A percentile compares a stretch with the other conserved stretches of the same genome.
phyloP scores from a whole-genome alignment of 441 rosid species.

The Eruca vesicaria region DNA sequence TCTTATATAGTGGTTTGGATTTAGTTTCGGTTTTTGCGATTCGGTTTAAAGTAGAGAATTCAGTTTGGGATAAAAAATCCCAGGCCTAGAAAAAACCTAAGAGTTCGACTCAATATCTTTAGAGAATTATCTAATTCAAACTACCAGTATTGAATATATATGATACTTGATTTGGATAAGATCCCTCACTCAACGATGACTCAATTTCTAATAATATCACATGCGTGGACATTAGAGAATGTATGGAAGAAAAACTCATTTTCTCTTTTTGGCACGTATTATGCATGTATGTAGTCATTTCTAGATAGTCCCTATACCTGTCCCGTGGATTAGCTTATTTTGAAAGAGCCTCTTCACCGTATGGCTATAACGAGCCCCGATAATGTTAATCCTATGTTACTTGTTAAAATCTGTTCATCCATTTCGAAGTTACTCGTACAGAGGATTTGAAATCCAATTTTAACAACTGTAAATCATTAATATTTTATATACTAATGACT shows the following conservation, averaged over 20 bases:
- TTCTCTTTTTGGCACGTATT: neutral
- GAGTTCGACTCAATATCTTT: neutral
- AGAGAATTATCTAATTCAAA: neutral
- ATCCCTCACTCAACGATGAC: neutral
- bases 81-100: too few species aligned
- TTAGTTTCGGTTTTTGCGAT: too few species aligned
- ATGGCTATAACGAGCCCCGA: neutral
- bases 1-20: too few species aligned
- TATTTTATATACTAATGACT: too few species aligned
- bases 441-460: neutral
- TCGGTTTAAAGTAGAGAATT: too few species aligned
- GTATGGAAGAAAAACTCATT: neutral
- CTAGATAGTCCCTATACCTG: neutral
- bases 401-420: neutral
- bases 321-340: neutral
- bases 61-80: too few species aligned
- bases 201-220: neutral
- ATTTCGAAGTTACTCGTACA: neutral
- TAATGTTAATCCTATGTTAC: neutral
- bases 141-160: neutral
- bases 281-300: neutral
- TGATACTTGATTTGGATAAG: neutral
- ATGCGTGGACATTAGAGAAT: neutral
- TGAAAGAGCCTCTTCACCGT: neutral
- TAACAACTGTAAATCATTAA: too few species aligned